Conservation (phyloP, 805 yeast species). For the Hanseniaspora thailandica region DNA sequence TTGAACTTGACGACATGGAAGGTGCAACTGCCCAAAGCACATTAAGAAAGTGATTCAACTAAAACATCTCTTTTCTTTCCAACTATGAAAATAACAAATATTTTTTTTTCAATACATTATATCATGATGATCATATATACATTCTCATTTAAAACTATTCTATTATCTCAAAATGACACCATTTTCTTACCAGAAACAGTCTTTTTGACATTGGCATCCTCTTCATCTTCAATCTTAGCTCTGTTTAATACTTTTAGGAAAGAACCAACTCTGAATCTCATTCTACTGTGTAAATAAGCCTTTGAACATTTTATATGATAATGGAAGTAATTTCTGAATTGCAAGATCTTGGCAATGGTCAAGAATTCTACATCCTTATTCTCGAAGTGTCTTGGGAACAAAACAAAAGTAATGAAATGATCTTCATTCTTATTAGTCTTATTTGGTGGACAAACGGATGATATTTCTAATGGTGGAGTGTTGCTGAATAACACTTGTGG, state of each 20-base stretch:
- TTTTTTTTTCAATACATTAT: not conserved
- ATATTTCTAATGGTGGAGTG: slow-evolving; percentile 87
- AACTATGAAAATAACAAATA: too few species aligned
- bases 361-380: slow-evolving; percentile 34
- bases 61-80: too few species aligned
- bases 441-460: slow-evolving; percentile 31
- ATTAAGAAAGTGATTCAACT: not conserved
- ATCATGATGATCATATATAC: not conserved
- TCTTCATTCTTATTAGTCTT: slow-evolving; percentile 31
- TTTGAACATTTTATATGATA: slow-evolving; percentile 97
- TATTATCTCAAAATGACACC: slow-evolving; percentile 17
- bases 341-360: slow-evolving; percentile 70
- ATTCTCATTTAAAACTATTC: too few species aligned
- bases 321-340: slow-evolving; percentile 94
- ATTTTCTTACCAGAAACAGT: slow-evolving; percentile 26
- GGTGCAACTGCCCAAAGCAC: not conserved
- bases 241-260: slow-evolving; percentile 90
- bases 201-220: slow-evolving; percentile 34
- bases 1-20: slow-evolving; percentile 10
- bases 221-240: slow-evolving; percentile 87
- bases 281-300: slow-evolving; percentile 96
- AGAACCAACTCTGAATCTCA: slow-evolving; percentile 90
- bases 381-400: slow-evolving; percentile 81
- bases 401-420: slow-evolving; percentile 56
- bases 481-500: slow-evolving; percentile 93